Evolutionary conservation across 2,329 filamentous ascomycete species (phyloP), one percentile per base, ranked within the genome.

Genomic region (Leptographium wingfieldii): DNA sequence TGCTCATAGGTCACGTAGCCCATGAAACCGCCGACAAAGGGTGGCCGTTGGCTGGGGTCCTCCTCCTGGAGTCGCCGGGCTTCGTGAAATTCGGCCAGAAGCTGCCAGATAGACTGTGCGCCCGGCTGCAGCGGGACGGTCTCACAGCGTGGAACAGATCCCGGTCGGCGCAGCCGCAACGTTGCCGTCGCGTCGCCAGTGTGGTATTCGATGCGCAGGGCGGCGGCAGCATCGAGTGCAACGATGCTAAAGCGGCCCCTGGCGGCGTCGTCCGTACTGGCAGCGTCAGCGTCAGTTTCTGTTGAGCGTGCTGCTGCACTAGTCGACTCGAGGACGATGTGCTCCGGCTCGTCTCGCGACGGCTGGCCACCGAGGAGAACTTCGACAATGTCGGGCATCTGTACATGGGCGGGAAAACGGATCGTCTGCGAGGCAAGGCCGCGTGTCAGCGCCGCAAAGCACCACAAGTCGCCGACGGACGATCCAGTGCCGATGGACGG

Each of bases 1-100:
- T 91, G 83, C 70, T 96, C 91, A 62, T 96, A 95, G 0, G 88
- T 90, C 57, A 90, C 80, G 67, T 87, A 95, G 0, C 91, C 91
- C 73, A 95, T 83, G 61, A 95, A 85, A 0, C 91, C 91, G 57
- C 90, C 91, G 72, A 88, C 83, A 69, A 95, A 96, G 0, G 88
- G 81, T 0, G 73, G 73, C 7, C 31, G 3, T 3, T n/a, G 14
- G 14, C 7, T 2, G 38, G 2, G 25, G 22, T 6, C 2, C 0
- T 22, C n/a, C 2, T 7, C 5, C 2, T 19, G 33, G 16, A 61
- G 43, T 0, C 62, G 59, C 5, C 61, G 60, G 1, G 61, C 63
- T 2, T 68, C 65, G 65, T 74, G 74, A 51, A 79, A 79, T 5
- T 74, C 73, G 0, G 79, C 75, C 12, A 82, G 67, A 48, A 81